A percentile compares a stretch with the other conserved stretches of the same genome.
These are phyloP conservation scores for Zizania palustris DNA, from an alignment of 202 grass and related monocot species.

Conservation along the genomic window DNA sequence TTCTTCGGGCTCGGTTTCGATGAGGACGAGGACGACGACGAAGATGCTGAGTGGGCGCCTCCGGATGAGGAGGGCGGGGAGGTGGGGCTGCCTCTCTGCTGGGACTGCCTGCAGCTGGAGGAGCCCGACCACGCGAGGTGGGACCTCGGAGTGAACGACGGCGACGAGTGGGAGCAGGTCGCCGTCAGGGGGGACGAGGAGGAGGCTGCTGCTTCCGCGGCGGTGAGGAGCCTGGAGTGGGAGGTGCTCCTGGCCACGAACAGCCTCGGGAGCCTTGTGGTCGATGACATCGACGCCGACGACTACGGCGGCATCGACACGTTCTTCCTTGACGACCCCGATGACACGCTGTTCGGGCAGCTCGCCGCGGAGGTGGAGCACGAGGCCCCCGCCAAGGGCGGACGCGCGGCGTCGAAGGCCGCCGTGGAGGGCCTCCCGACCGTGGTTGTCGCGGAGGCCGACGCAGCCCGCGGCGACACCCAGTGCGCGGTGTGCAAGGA, in stretches of 20 bases:
- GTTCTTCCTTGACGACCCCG: conserved; percentile 54
- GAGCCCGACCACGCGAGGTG: conserved; percentile 52
- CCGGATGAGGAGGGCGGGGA: conserved; percentile 34
- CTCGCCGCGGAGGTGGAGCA: conserved; percentile 49
- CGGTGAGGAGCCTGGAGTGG: conserved; percentile 62
- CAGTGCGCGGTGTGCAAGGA: conserved; percentile 83
- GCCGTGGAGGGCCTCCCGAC: conserved; percentile 73
- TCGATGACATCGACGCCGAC: conserved; percentile 43
- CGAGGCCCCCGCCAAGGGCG: conserved; percentile 54
- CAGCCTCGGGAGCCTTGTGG: conserved; percentile 49
- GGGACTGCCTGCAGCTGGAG: conserved; percentile 73
- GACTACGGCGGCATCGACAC: conserved; percentile 49
- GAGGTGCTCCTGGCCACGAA: conserved; percentile 77
- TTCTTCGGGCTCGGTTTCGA: conserved; percentile 54
- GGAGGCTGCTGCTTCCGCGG: conserved; percentile 21
- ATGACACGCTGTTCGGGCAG: conserved; percentile 63
- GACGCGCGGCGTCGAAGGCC: conserved; percentile 62
- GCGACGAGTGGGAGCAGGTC: conserved; percentile 85
- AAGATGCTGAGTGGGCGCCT: conserved; percentile 26
- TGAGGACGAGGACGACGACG: conserved; percentile 35
- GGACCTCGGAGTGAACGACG: conserved; percentile 50
- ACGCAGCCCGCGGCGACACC: conserved; percentile 25
- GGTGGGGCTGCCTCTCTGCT: conserved; percentile 54
- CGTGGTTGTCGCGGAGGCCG: conserved; percentile 50
- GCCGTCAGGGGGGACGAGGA: conserved; percentile 36